A percentile compares a stretch with the other conserved stretches of the same genome.
Conservation (phyloP, 2,329 filamentous ascomycete genomes). For the Pseudogymnoascus sp. region DNA sequence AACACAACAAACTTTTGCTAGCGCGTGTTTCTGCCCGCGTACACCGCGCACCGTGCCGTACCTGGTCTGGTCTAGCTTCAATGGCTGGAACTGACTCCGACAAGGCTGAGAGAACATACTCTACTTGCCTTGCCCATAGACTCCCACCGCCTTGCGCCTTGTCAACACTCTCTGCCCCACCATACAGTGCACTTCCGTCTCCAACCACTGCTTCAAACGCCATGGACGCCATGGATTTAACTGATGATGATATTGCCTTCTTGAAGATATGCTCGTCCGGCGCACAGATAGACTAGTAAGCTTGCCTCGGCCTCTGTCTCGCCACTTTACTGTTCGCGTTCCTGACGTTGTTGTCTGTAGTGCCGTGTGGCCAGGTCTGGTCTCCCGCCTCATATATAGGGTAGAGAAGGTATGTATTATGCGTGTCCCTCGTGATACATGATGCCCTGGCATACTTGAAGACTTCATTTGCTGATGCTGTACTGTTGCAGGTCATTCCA, state of each 20-base stretch:
- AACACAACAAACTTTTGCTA: conserved; percentile 6
- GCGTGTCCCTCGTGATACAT: background rate
- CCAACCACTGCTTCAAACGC: background rate
- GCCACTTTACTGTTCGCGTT: conserved; percentile 8
- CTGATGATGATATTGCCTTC: conserved; percentile 26
- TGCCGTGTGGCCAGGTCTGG: conserved; percentile 32
- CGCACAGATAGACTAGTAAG: conserved; percentile 48
- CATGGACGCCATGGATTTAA: conserved; percentile 7
- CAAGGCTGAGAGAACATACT: conserved; percentile 5
- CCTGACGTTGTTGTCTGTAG: conserved; percentile 23
- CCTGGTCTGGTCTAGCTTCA: background rate
- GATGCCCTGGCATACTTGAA: background rate
- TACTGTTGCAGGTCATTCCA: conserved; percentile 54
- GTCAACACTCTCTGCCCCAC: background rate
- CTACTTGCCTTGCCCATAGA: too few relatives aligned
- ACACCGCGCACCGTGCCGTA: background rate
- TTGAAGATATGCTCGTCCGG: conserved; percentile 42
- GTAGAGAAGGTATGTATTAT: conserved; percentile 26
- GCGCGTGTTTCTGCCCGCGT: background rate
- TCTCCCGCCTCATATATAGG: conserved; percentile 30
- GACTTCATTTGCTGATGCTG: background rate
- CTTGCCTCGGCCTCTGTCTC: conserved; percentile 9
- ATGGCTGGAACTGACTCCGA: background rate
- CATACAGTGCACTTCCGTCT: background rate
- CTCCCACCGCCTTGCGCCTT: conserved; percentile 4